Percentiles rank a stretch among this genome's conserved stretches.
Conservation (phyloP, 1,139 yeast species). For the Trichomonascaceae sp. region DNA sequence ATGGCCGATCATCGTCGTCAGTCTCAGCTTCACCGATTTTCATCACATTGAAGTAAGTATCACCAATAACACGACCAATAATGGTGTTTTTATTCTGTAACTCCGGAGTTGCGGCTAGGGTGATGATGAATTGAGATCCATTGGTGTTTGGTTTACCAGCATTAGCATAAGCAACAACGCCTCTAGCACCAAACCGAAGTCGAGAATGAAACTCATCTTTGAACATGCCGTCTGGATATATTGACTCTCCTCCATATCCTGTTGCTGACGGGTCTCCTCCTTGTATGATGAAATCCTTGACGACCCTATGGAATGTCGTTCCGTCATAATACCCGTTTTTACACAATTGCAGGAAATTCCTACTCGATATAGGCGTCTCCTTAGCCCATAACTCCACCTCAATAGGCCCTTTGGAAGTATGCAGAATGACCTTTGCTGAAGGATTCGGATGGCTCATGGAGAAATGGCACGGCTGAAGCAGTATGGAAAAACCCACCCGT, state of each 20-base stretch:
- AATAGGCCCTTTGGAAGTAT: constrained; percentile 56
- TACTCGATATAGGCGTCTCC: constrained; percentile 52
- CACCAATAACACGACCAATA: constrained; percentile 60
- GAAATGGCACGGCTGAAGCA: not conserved
- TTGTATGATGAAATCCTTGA: constrained; percentile 39
- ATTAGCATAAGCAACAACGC: constrained; percentile 50
- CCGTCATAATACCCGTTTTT: constrained; percentile 40
- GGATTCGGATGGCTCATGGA: constrained; percentile 48
- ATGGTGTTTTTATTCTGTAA: constrained; percentile 46
- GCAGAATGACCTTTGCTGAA: constrained; percentile 51
- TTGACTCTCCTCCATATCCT: constrained; percentile 30
- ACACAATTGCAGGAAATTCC: constrained; percentile 47
- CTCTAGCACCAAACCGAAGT: constrained; percentile 48
- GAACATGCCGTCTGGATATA: constrained; percentile 28
- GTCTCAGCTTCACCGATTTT: constrained; percentile 49
- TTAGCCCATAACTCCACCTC: constrained; percentile 66
- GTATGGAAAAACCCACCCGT: not conserved
- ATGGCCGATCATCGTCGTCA: constrained; percentile 38
- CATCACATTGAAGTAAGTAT: constrained; percentile 49
- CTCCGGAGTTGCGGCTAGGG: constrained; percentile 40
- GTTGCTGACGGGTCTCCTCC: constrained; percentile 35
- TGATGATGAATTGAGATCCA: constrained; percentile 49
- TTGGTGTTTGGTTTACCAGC: constrained; percentile 32
- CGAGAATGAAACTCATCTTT: constrained; percentile 51
- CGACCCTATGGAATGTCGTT: constrained; percentile 38